Evolutionary conservation across 495 filamentous ascomycete species (phyloP).

Genomic region (Penicillium subrubescens): DNA sequence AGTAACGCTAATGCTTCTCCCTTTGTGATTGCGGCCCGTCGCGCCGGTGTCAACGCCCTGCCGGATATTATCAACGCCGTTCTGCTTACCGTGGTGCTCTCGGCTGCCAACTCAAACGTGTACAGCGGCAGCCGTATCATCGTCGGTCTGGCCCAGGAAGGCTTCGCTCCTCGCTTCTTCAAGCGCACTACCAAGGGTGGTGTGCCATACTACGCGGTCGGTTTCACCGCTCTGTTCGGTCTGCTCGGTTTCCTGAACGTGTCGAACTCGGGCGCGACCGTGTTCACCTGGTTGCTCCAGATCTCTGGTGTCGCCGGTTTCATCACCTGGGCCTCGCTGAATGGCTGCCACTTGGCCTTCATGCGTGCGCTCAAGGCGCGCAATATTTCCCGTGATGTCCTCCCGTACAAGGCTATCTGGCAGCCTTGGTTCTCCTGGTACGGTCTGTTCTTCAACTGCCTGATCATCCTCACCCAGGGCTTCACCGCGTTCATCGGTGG

Average conservation of each 20-base stretch:
- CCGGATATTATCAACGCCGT: constrained; percentile 80
- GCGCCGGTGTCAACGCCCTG: constrained; percentile 65
- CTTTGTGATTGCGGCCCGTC: constrained; percentile 64
- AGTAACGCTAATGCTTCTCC: constrained; percentile 56
- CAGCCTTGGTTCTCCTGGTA: constrained; percentile 63
- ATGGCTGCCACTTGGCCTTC: constrained; percentile 62
- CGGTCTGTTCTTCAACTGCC: constrained; percentile 63
- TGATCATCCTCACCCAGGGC: constrained; percentile 70
- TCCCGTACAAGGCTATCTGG: constrained; percentile 60
- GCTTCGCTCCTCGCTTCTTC: constrained; percentile 61
- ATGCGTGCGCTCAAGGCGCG: constrained; percentile 59
- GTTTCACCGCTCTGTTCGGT: constrained; percentile 52
- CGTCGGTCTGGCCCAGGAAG: constrained; percentile 61
- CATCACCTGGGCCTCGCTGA: constrained; percentile 65
- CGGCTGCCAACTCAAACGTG: constrained; percentile 78
- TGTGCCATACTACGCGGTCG: constrained; percentile 56
- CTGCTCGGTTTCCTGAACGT: constrained; percentile 56
- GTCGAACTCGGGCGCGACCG: constrained; percentile 45
- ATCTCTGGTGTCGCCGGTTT: constrained; percentile 68
- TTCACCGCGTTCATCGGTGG: constrained; percentile 65
- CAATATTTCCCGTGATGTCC: constrained; percentile 55
- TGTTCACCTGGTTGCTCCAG: constrained; percentile 64
- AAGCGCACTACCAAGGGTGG: constrained; percentile 50
- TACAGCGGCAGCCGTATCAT: constrained; percentile 74
- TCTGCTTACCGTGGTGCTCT: constrained; percentile 70